Percentiles rank a stretch among this genome's conserved stretches.
These are phyloP conservation scores for Uronychia setigera DNA, from an alignment of 73 alveolate species.

Conservation along the genomic window DNA sequence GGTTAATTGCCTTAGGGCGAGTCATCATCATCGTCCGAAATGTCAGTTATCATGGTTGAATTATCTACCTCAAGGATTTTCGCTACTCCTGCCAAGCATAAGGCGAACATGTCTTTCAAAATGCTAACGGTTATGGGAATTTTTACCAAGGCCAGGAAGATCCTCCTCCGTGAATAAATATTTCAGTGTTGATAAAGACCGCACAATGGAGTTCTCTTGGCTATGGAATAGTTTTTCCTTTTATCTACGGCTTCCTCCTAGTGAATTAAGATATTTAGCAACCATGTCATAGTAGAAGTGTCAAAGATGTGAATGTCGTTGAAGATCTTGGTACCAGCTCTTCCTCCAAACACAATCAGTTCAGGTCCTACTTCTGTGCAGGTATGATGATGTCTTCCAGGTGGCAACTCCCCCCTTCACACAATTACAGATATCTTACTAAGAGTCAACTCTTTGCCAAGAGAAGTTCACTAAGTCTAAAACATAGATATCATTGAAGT, in stretches of 20 bases:
- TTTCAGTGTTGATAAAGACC: constrained; percentile 4
- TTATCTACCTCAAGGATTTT: background rate
- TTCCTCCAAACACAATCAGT: constrained; percentile 21
- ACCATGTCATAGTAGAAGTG: constrained; percentile 22
- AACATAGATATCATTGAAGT: constrained; percentile 21
- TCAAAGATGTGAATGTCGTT: constrained; percentile 17
- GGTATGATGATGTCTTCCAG: constrained; percentile 22
- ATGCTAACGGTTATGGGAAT: background rate
- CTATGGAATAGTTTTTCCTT: constrained; percentile 18
- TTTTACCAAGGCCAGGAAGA: constrained; percentile 4
- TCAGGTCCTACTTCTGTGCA: constrained; percentile 19
- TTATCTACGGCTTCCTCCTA: constrained; percentile 15
- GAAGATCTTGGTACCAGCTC: constrained; percentile 11
- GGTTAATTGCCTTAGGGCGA: background rate
- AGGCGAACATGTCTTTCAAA: constrained; percentile 4
- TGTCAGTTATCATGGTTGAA: background rate
- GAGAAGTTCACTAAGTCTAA: constrained; percentile 6
- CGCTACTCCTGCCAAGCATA: constrained; percentile 10
- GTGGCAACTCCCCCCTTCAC: constrained; percentile 6
- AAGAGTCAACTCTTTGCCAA: constrained; percentile 8
- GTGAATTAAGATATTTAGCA: background rate
- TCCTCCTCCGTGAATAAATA: constrained; percentile 13
- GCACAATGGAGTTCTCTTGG: constrained; percentile 23
- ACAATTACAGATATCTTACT: background rate
- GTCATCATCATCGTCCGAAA: constrained; percentile 11